These are phyloP conservation scores for Paramyrothecium roridum DNA, from an alignment of 2,329 filamentous ascomycete species.

Conservation along the genomic window DNA sequence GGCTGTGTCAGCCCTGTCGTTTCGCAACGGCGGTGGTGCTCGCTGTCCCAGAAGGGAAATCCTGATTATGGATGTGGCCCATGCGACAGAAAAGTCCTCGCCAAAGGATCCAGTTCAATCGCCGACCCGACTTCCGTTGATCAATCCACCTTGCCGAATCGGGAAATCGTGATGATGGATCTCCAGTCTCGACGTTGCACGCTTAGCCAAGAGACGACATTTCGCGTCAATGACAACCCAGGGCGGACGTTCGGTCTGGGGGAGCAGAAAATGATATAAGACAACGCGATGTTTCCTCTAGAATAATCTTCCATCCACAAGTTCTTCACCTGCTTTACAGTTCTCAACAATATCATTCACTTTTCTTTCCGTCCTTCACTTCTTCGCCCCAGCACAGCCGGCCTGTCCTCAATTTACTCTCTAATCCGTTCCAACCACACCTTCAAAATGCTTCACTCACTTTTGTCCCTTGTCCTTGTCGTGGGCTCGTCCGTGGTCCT, in stretches of 20 bases:
- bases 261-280: not conserved
- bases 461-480: not conserved
- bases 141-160: not conserved
- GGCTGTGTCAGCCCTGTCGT: not conserved
- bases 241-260: no score
- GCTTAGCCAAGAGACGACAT: not conserved
- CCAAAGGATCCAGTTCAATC: no score
- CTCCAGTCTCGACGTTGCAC: not conserved
- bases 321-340: not conserved
- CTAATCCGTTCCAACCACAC: not conserved
- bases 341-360: not conserved
- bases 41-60: conserved; percentile 7
- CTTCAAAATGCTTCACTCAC: not conserved
- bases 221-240: not conserved
- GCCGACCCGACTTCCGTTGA: no score
- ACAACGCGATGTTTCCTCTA: not conserved
- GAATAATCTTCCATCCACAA: not conserved
- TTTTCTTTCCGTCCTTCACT: not conserved
- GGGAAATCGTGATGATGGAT: conserved; percentile 1
- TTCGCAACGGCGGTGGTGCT: not conserved
- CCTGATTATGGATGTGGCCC: conserved; percentile 5
- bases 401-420: conserved; percentile 1
- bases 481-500: not conserved
- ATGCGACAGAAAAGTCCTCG: no score
- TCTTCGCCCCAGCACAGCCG: not conserved